phyloP scores from a whole-genome alignment of 2,329 filamentous ascomycete genomes.

The Fusarium beomiforme region DNA sequence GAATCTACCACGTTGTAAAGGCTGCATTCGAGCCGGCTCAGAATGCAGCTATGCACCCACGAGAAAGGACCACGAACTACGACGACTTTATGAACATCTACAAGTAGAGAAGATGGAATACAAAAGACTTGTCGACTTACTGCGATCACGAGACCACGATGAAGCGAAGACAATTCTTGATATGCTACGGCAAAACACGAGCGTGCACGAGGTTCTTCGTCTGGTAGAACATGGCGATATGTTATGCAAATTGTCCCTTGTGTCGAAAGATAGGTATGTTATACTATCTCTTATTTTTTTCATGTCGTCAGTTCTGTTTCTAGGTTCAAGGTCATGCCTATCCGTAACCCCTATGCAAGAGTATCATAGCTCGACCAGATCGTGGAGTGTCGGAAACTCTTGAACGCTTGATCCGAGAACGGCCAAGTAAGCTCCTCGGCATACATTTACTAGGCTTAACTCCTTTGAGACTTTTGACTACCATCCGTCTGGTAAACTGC shows the following conservation, averaged over 20 bases:
- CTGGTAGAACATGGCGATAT: slow-evolving; percentile 23
- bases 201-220: background rate
- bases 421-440: too few relatives aligned
- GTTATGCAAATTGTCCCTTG: background rate
- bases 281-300: too few relatives aligned
- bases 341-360: too few relatives aligned
- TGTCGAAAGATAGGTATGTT: background rate
- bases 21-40: background rate
- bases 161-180: slow-evolving; percentile 3
- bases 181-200: background rate
- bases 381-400: too few relatives aligned
- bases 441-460: too few relatives aligned
- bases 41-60: background rate
- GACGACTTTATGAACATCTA: background rate
- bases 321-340: too few relatives aligned
- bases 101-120: background rate
- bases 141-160: background rate
- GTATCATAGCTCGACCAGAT: background rate
- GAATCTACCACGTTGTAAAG: background rate
- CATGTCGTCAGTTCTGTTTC: fast-evolving
- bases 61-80: background rate
- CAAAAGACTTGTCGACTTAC: background rate
- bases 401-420: too few relatives aligned
- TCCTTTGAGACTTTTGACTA: too few relatives aligned
- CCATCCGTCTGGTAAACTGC: too few relatives aligned